Evolutionary conservation across 306 rosid genomes (phyloP), one percentile per base, ranked within the genome.

Genomic region (Hippophae tibetana): DNA sequence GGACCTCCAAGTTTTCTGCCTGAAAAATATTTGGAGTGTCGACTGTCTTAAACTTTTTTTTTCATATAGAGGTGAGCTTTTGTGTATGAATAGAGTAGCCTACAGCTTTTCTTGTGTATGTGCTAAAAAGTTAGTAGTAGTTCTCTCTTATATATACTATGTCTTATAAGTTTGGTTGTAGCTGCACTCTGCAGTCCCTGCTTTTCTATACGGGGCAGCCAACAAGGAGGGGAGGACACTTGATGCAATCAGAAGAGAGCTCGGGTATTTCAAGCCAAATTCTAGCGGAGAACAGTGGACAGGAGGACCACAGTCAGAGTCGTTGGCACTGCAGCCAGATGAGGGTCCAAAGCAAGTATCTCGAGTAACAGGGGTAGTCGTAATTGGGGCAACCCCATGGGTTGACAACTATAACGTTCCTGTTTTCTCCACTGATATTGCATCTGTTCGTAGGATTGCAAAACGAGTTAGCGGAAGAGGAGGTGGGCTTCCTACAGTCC

Each of bases 231-330:
- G 83, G 54, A 80, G 81, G 72, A 78, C 76, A 42, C 93, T 87
- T 43, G 95, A 82, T 56, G 66, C 80, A 47, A 73, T 92, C 69
- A 71, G 95, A 85, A 80, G 96, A 76, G 74, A 52, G 49, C 69
- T 88, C 49, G 96, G 95, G 43, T 92, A 87, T 62, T 87, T 92
- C 77, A 92, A 78, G 68, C 95, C 98, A 11, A 92, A 81, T 67
- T 78, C 81, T 14, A 48, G 60, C 1, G 89, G 76, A 57, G 76
- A 73, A 60, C 83, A 72, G 54, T 87, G 98, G 98, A 65, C 51
- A 43, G 95, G 95, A 47, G 78, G 84, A 3, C 75, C 61, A 6
- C 69, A 74, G 54, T 62, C 79, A 5, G 74, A 80, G 53, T 45
- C 64, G 64, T 65, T 92, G 63, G 58, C 76, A 0, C 68, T 92